These are phyloP conservation scores for Nannochloris sp. DNA, from an alignment of 139 green algal genomes.

Conservation along the genomic window DNA sequence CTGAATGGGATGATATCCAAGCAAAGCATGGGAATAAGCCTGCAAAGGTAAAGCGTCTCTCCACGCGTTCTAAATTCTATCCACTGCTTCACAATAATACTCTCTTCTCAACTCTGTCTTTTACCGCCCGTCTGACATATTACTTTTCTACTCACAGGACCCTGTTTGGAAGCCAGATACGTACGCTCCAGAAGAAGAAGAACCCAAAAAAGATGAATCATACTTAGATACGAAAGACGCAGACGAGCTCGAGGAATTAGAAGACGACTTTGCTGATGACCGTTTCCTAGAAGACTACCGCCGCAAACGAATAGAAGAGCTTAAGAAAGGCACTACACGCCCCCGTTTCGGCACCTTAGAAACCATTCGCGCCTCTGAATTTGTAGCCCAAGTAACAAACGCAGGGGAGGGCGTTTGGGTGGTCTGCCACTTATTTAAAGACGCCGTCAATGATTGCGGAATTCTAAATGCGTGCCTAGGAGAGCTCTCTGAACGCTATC, in stretches of 20 bases:
- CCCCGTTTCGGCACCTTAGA: conserved; percentile 56
- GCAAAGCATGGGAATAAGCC: conserved; percentile 61
- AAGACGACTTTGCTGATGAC: conserved; percentile 77
- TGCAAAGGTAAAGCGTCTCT: conserved; percentile 12
- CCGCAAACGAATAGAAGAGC: conserved; percentile 57
- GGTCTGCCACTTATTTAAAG: conserved; percentile 79
- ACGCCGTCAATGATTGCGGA: conserved; percentile 35
- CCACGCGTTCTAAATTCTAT: not conserved
- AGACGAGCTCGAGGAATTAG: conserved; percentile 52
- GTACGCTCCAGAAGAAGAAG: conserved; percentile 43
- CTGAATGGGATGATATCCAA: conserved; percentile 84
- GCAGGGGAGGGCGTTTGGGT: conserved; percentile 63
- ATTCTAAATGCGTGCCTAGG: conserved; percentile 58
- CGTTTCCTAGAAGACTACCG: conserved; percentile 62
- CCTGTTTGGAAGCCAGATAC: conserved; percentile 50
- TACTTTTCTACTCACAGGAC: conserved; percentile 2
- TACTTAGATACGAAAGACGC: not conserved
- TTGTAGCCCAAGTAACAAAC: conserved; percentile 76
- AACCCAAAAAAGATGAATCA: not conserved
- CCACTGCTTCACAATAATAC: not conserved
- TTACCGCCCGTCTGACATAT: not conserved
- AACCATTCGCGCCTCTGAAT: conserved; percentile 62
- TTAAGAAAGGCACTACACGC: conserved; percentile 30
- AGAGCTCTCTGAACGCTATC: conserved; percentile 68
- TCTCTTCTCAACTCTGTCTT: not conserved